Evolutionary conservation across 2,329 filamentous ascomycete genomes (phyloP), one percentile per base, ranked within the genome.

Genomic region (Periconia sp.): DNA sequence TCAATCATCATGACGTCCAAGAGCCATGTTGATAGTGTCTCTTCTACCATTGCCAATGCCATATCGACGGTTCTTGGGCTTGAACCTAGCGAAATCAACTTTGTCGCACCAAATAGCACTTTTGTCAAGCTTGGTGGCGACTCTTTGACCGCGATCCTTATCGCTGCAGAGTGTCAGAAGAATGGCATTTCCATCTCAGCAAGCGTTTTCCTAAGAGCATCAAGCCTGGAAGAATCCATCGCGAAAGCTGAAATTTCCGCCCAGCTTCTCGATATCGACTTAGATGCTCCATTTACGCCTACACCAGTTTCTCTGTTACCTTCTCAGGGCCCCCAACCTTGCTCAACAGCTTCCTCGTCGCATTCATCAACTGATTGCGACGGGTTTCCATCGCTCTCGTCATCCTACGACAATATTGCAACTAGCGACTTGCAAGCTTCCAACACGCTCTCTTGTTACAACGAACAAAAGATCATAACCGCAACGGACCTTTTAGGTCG

Each of bases 121-220:
- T 33, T 33, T 18, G 30, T 33, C 11, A 16, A 33, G 15, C 15
- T 33, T 8, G 30, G 30, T 7, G 30, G 30, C 12, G 30, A 33
- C 30, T 33, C 30, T 11, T 16, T 33, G 16, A 10, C 30, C 17
- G 30, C 30, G 16, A 33, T 33, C 30, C 30, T 33, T 16, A 17
- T 33, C 7, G 12, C 30, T 18, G 30, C 30, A 33, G 30, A 33
- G 15, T 33, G 30, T n/a, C 30, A 33, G 15, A 33, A 33, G 16
- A 11, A 10, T 13, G 16, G 30, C 11, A 7, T 33, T 5, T 11
- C 30, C 5, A n/a, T 33, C 12, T 7, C 30, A 7, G 15, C 30
- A 19, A 16, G 30, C 12, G 30, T 33, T 16, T 33, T 33, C 16
- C n/a, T 33, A 16, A 15, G 30, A 33, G 30, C 13, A 18, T 17